Base-by-base conservation (phyloP, 73 alveolate genomes). In the Paramecium primaurelia region DNA sequence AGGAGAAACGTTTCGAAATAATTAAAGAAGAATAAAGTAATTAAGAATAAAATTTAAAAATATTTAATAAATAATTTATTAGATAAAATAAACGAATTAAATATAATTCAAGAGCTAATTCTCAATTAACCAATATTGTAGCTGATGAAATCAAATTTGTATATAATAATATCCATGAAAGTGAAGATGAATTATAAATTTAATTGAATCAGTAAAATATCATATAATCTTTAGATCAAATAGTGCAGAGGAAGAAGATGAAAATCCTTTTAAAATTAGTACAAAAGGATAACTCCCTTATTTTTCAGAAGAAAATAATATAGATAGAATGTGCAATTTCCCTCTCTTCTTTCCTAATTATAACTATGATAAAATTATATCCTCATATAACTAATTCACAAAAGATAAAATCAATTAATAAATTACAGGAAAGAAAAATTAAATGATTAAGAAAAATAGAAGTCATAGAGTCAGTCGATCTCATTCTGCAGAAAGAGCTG, bases 401-500 rank as follows among this genome's bases (percentile, higher is more conserved):
- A 64, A 64, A 26, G 42, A 64, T 18, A 73, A 32, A 4, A 11
- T 20, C 1, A 44, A 38, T 38, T 14, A 38, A 9, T 0, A 40
- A 2, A 7, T 9, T 14, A 10, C 12, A 5, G 16, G 18, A 38
- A 37, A 37, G 16, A 73, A 73, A 73, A 9, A 14, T 1, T 5
- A 73, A 36, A 64, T 3, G 1, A 28, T 28, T 9, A 28, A 64
- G 30, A 25, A 64, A 64, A 64, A 14, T 54, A 54, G 36, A 64
- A 64, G 84, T 34, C 51, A 64, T 14, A 64, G 84, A 34, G 47
- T 34, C 9, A 64, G 28, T 64, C 8, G 84, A 32, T 64, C 84
- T n/a, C 47, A 64, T 49, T 80, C 91, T 14, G 91, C 91, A 45
- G 91, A 80, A 26, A 25, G 91, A 26, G 91, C 91, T 44, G 91